Evolutionary conservation across 176 grass and related monocot genomes (phyloP).

Genomic region (Ananas comosus): DNA sequence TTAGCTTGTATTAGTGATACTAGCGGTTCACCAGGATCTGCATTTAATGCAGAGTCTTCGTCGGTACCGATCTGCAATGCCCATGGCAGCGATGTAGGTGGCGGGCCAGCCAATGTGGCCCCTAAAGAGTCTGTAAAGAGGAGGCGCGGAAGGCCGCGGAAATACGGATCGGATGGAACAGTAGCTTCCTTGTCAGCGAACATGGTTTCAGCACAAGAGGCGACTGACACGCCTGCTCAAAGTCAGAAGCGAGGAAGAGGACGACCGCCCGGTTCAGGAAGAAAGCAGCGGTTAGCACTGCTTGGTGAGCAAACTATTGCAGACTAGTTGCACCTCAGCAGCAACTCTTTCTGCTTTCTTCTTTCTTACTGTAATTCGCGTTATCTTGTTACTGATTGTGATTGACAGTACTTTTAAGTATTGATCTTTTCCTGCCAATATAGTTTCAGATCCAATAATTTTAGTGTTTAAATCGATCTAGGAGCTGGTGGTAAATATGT

Average conservation of each 20-base stretch:
- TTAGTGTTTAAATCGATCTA: too few species aligned
- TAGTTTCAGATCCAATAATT: too few species aligned
- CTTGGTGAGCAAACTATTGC: constrained; percentile 42
- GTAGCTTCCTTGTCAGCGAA: constrained; percentile 39
- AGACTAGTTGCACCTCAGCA: not conserved
- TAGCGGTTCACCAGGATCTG: not conserved
- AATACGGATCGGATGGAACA: constrained; percentile 64
- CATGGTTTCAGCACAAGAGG: constrained; percentile 17
- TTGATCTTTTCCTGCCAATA: too few species aligned
- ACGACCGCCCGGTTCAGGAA: constrained; percentile 69
- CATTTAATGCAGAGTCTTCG: not conserved
- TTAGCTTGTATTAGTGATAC: not conserved
- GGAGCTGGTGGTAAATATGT: too few species aligned
- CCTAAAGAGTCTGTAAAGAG: constrained; percentile 43
- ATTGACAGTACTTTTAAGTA: too few species aligned
- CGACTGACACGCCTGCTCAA: constrained; percentile 24
- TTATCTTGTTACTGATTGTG: too few species aligned
- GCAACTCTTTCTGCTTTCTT: not conserved
- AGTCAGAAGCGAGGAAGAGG: constrained; percentile 70
- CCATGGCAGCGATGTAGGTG: not conserved
- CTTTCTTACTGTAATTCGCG: too few species aligned
- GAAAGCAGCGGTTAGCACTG: constrained; percentile 75
- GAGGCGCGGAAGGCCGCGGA: constrained; percentile 73
- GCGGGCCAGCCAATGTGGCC: constrained; percentile 10
- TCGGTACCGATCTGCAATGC: not conserved